phyloP scores from a whole-genome alignment of 768 basidiomycete species.

The Pleurotus citrinopileatus region DNA sequence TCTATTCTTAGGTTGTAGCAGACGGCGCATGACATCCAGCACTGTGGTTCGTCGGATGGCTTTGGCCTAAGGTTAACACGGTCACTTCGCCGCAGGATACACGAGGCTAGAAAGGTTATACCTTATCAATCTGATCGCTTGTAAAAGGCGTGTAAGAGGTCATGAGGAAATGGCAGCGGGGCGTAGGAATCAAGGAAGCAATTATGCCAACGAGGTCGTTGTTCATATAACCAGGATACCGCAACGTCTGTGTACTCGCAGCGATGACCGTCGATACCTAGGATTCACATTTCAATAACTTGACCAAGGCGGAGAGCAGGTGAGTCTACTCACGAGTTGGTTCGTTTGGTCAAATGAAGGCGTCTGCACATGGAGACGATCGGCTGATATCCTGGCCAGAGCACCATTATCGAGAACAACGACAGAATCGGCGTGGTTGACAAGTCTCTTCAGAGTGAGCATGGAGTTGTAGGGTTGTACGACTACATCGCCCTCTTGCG shows the following conservation, averaged over 20 bases:
- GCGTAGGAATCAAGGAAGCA: slow-evolving; percentile 94
- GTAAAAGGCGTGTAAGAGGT: slow-evolving; percentile 99
- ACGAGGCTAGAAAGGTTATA: slow-evolving; percentile 26
- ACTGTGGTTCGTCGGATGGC: slow-evolving; percentile 95
- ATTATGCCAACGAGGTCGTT: slow-evolving; percentile 98
- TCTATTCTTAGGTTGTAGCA: slow-evolving; percentile 97
- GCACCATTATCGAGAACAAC: slow-evolving; percentile 98
- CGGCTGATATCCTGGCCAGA: slow-evolving; percentile 87
- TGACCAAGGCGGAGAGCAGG: neutral
- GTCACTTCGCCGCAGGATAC: neutral
- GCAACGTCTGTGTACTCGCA: slow-evolving; percentile 92
- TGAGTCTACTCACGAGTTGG: slow-evolving; percentile 59
- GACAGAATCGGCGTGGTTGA: slow-evolving; percentile 95
- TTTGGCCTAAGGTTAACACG: slow-evolving; percentile 64
- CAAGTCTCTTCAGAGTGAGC: slow-evolving; percentile 87
- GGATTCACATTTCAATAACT: slow-evolving; percentile 2
- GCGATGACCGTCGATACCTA: slow-evolving; percentile 98
- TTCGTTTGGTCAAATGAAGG: slow-evolving; percentile 91
- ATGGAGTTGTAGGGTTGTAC: slow-evolving; percentile 98
- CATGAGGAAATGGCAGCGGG: slow-evolving; percentile 97
- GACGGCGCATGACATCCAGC: slow-evolving; percentile 95
- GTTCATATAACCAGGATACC: slow-evolving; percentile 99
- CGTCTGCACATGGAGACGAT: slow-evolving; percentile 84
- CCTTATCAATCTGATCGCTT: slow-evolving; percentile 95
- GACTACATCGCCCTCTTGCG: slow-evolving; percentile 92